Evolutionary conservation across 306 rosid genomes (phyloP), one percentile per base, ranked within the genome.

Genomic region (Parietaria judaica): DNA sequence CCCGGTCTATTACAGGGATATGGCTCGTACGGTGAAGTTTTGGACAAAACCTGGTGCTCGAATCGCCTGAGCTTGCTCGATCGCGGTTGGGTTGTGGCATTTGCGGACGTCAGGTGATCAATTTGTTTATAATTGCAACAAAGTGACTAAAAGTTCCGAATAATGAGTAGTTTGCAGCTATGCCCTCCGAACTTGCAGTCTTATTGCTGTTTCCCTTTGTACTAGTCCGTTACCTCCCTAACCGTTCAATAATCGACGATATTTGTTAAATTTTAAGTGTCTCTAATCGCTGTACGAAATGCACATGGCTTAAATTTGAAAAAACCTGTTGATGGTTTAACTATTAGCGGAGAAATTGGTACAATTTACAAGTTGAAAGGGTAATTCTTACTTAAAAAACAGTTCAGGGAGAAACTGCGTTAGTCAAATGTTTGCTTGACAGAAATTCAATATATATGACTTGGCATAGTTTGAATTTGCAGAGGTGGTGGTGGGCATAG

Each of bases 61-160:
- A 68, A 84, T 65, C 88, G 89, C 65, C 72, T 92, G 76, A 88
- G 98, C 75, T 80, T 92, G 63, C 84, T 92, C 67, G 94, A 88
- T 68, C 92, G 94, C 44, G 98, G 98, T 58, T 88, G 95, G 86
- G 86, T 88, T 61, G 76, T 92, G 72, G 98, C 98, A 44, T 86
- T 92, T 80, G 96, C 95, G 50, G 95, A 86, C 51, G 94, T 84
- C 74, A 85, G 98, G 98, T 92, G 80, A 70, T 79, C 54, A 23
- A 41, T 51, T 17, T 14, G 4, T 14, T 69, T 45, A 44, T 43
- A 54, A 54, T 66, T 7, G 17, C 10, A 2, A 57, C 6, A 57
- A 23, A 57, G 8, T 57, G 10, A 56, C 38, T 6, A 56, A 23
- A 23, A 23, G 31, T 23, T 23, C 2, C 31, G 31, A 23, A 23